Evolutionary conservation across 1,139 yeast genomes (phyloP).

Genomic region (Kluyveromyces sp.): DNA sequence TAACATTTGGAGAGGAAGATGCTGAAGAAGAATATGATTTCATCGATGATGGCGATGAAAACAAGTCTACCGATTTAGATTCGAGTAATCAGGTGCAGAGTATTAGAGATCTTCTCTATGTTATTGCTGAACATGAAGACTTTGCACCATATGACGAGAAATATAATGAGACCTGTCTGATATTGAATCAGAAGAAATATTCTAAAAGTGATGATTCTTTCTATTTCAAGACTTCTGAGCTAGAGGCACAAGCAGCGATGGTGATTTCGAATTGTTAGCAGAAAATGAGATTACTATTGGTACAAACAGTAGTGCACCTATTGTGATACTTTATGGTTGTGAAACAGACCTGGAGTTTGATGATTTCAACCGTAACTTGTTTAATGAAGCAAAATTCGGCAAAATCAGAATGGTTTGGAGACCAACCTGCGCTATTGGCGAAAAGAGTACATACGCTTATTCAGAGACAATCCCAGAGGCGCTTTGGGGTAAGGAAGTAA

Average conservation of each 20-base stretch:
- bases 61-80: not conserved
- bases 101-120: not conserved
- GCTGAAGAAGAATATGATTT: conserved; percentile 3
- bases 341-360: conserved; percentile 41
- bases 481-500: conserved; percentile 6
- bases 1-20: conserved; percentile 6
- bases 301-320: conserved; percentile 22
- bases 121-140: not conserved
- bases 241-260: conserved; percentile 17
- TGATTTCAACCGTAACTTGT: conserved; percentile 51
- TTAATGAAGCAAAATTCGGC: conserved; percentile 53
- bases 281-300: conserved; percentile 22
- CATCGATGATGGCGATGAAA: not conserved
- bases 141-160: conserved; percentile 8
- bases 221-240: conserved; percentile 25
- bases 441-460: conserved; percentile 8
- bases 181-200: conserved; percentile 20
- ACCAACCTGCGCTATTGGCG: conserved; percentile 35
- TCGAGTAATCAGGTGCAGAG: not conserved
- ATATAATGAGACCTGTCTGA: conserved; percentile 16
- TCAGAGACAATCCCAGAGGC: conserved; percentile 12
- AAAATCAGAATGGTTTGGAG: conserved; percentile 73
- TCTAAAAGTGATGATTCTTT: conserved; percentile 24
- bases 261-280: conserved; percentile 11
- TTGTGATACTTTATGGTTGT: conserved; percentile 41